A percentile compares a stretch with the other conserved stretches of the same genome.
Conservation (phyloP, 768 basidiomycete genomes). For the Leccinellum luteum region DNA sequence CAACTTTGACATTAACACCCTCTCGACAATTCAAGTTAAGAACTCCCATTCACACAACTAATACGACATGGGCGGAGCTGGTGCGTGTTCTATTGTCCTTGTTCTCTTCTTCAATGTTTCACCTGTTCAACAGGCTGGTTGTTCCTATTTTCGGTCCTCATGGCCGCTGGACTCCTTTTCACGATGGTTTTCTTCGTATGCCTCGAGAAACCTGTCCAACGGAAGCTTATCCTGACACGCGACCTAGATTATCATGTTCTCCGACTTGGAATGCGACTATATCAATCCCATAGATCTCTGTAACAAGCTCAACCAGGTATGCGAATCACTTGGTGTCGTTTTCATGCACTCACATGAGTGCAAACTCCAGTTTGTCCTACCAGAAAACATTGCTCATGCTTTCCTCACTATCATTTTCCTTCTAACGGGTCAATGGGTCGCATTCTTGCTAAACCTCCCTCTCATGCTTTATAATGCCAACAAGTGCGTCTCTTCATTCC, state of each 20-base stretch:
- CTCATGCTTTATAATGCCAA: constrained; percentile 88
- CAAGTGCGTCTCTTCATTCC: constrained; percentile 60
- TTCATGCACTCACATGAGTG: neutral
- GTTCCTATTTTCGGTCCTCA: constrained; percentile 93
- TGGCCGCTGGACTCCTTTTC: constrained; percentile 93
- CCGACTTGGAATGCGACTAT: constrained; percentile 98
- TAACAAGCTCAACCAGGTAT: constrained; percentile 96
- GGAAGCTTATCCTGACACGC: neutral
- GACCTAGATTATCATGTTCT: constrained; percentile 98
- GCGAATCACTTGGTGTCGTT: constrained; percentile 16
- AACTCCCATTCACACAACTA: too few relatives aligned
- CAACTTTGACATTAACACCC: neutral
- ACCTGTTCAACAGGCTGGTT: constrained; percentile 72
- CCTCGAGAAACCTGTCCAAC: constrained; percentile 19
- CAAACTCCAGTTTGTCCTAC: constrained; percentile 82
- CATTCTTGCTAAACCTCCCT: constrained; percentile 87
- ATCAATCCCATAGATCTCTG: constrained; percentile 99
- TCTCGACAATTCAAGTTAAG: too few relatives aligned
- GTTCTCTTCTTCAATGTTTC: neutral
- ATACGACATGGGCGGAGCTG: too few relatives aligned
- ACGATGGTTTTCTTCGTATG: constrained; percentile 99
- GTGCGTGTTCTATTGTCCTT: too few relatives aligned
- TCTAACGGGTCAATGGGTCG: constrained; percentile 92
- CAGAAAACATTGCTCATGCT: constrained; percentile 94
- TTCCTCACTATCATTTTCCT: constrained; percentile 89